phyloP scores from a whole-genome alignment of 1,284 basidiomycete species.

The Boletellus sp. region DNA sequence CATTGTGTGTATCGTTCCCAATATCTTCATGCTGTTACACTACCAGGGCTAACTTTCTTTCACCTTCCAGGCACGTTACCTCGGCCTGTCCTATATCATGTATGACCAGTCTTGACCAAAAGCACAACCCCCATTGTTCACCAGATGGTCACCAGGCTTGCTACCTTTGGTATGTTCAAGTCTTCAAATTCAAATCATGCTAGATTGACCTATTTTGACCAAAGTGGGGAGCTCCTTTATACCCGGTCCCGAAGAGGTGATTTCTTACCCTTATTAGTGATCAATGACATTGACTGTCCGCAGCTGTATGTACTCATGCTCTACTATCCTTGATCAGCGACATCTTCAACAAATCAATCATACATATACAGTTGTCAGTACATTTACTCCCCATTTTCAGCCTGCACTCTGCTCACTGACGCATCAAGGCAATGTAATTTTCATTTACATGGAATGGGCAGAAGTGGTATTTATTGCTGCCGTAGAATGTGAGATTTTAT shows the following conservation, averaged over 20 bases:
- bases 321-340: not conserved
- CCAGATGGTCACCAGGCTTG: not conserved
- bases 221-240: not conserved
- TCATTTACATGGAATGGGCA: not conserved
- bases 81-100: not conserved
- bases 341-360: not conserved
- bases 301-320: not conserved
- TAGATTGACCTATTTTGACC: not conserved
- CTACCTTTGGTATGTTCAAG: not conserved
- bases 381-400: not conserved
- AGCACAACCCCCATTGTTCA: not conserved
- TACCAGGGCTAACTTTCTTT: not conserved
- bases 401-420: too few relatives aligned
- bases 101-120: not conserved
- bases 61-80: not conserved
- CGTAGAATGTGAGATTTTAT: not conserved
- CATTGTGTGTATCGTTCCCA: not conserved
- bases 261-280: not conserved
- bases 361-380: not conserved
- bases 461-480: not conserved
- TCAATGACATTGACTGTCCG: not conserved
- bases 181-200: not conserved
- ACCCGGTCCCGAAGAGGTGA: not conserved
- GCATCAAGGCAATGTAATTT: not conserved
- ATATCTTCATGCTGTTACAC: not conserved